A percentile compares a stretch with the other conserved stretches of the same genome.
Conservation (phyloP, 768 basidiomycete genomes). For the Wakefieldia striispora region DNA sequence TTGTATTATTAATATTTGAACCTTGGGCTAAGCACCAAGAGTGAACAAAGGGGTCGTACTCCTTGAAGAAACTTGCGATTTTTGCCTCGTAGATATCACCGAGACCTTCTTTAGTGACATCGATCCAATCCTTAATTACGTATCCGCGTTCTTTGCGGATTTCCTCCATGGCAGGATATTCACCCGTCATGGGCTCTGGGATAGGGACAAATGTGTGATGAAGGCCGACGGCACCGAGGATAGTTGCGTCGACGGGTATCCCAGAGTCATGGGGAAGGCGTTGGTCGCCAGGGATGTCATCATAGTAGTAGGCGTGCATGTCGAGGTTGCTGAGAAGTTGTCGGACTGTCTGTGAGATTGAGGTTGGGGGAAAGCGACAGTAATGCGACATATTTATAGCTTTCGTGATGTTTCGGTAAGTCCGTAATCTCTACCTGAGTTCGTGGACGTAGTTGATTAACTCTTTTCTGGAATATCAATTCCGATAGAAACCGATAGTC, state of each 20-base stretch:
- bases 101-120: conserved; percentile 70
- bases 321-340: not conserved
- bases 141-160: conserved; percentile 69
- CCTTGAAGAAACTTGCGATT: conserved; percentile 78
- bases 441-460: no score
- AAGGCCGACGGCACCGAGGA: conserved; percentile 58
- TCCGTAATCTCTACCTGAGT: no score
- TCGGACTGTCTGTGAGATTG: no score
- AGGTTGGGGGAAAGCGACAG: no score
- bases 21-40: no score
- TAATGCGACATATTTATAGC: no score
- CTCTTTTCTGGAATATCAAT: no score
- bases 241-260: conserved; percentile 49
- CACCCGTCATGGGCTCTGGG: conserved; percentile 33
- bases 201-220: conserved; percentile 67
- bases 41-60: conserved; percentile 50
- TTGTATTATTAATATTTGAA: no score
- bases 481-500: no score
- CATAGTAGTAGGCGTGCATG: conserved; percentile 74
- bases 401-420: no score
- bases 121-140: conserved; percentile 79
- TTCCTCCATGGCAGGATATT: conserved; percentile 52
- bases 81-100: conserved; percentile 81
- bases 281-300: conserved; percentile 73
- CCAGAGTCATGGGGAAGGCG: conserved; percentile 73